Percentiles rank a stretch among this genome's conserved stretches.
phyloP scores from a whole-genome alignment of 179 eudicot genomes.

The Actinidia chinensis region DNA sequence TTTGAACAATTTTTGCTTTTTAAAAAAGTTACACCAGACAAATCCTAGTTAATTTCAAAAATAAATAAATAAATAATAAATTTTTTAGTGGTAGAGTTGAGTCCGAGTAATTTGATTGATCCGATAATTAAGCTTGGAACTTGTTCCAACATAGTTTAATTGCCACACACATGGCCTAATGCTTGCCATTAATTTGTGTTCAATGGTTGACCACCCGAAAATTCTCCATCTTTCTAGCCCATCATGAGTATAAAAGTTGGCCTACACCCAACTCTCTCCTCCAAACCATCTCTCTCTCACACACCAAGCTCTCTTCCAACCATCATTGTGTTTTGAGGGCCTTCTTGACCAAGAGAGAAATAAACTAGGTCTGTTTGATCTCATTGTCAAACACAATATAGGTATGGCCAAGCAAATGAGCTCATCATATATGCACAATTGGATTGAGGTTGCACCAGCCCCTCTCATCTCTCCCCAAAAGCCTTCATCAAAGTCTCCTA shows the following conservation, averaged over 20 bases:
- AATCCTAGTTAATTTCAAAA: too few species aligned
- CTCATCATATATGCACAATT: slow-evolving; percentile 23
- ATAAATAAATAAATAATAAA: too few species aligned
- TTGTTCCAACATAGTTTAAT: background rate
- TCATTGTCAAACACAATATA: too few species aligned
- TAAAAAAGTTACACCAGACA: too few species aligned
- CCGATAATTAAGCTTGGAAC: background rate
- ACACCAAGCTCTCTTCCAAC: background rate
- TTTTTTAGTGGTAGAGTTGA: background rate
- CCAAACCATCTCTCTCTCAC: background rate
- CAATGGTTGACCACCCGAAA: background rate
- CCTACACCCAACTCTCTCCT: background rate
- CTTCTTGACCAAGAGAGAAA: background rate
- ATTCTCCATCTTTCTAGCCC: background rate
- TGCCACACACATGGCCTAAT: slow-evolving; percentile 7
- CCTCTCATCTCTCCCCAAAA: slow-evolving; percentile 28
- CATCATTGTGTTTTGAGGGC: background rate
- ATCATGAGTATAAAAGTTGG: background rate
- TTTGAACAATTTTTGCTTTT: too few species aligned
- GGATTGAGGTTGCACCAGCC: slow-evolving; percentile 32
- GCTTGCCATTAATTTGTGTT: background rate
- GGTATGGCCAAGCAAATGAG: slow-evolving; percentile 16
- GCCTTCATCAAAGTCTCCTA: slow-evolving; percentile 24
- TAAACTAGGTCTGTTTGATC: background rate
- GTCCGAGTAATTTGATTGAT: background rate